These are phyloP conservation scores for Populus nigra DNA, from an alignment of 345 rosid genomes.

Conservation along the genomic window DNA sequence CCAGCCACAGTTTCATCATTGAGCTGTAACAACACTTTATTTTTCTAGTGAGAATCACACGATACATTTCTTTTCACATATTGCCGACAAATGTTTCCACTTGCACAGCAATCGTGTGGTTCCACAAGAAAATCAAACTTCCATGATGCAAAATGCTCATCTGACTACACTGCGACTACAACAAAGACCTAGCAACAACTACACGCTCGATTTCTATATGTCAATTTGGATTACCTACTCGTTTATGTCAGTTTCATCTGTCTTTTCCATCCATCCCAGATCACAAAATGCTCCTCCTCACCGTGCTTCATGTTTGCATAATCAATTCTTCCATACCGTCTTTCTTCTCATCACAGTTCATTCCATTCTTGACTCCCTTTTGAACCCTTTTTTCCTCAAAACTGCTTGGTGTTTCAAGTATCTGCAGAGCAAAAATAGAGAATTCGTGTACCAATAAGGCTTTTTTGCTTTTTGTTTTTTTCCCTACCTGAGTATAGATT, in stretches of 20 bases:
- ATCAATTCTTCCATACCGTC: background rate
- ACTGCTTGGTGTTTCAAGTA: background rate
- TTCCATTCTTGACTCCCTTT: background rate
- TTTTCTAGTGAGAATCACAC: background rate
- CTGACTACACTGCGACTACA: background rate
- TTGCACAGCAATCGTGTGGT: background rate
- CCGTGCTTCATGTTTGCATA: background rate
- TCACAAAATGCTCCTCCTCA: background rate
- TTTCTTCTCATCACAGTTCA: background rate
- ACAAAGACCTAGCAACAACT: background rate
- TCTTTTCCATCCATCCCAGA: background rate
- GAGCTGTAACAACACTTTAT: background rate
- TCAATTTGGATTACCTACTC: conserved; percentile 1
- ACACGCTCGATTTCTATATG: background rate
- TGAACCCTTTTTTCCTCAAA: background rate
- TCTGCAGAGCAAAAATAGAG: background rate
- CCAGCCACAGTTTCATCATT: background rate
- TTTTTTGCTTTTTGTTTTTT: background rate
- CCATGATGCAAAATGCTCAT: background rate
- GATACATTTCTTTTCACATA: background rate
- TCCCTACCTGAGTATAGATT: background rate
- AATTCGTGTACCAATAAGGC: too few relatives aligned
- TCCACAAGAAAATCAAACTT: background rate
- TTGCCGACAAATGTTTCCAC: background rate
- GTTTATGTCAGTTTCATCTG: background rate